Conservation (phyloP, 164 flowering plant genomes). For the Nelumbo lutea region DNA sequence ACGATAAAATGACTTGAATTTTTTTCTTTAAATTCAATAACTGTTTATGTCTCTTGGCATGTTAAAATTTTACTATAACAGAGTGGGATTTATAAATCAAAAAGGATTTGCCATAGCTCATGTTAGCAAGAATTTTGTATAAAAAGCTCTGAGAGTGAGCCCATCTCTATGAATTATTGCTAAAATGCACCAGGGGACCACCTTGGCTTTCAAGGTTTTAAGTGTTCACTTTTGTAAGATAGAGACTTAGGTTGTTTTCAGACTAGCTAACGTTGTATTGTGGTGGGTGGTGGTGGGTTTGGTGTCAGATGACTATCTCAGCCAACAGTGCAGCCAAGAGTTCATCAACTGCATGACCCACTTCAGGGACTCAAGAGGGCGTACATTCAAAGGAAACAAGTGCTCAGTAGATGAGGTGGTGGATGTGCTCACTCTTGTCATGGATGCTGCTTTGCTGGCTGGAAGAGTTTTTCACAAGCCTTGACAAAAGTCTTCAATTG, state of each 20-base stretch:
- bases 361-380: slow-evolving; percentile 37
- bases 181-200: background rate
- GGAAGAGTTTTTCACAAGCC: slow-evolving; percentile 59
- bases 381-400: slow-evolving; percentile 55
- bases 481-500: slow-evolving; percentile 7
- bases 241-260: background rate
- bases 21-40: no score
- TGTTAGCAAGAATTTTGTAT: no score
- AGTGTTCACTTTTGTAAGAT: background rate
- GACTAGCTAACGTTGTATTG: background rate
- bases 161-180: background rate
- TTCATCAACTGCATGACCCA: slow-evolving; percentile 51
- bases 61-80: no score
- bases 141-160: no score
- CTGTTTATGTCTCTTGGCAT: no score
- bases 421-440: slow-evolving; percentile 54
- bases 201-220: no score
- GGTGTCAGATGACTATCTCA: slow-evolving; percentile 64
- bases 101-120: no score
- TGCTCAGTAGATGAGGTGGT: slow-evolving; percentile 53
- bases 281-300: background rate
- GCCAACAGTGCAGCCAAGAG: slow-evolving; percentile 64
- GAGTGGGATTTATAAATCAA: no score
- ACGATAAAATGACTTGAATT: no score
- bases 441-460: slow-evolving; percentile 76